Conservation (phyloP, 2,329 filamentous ascomycete genomes). For the Nothomitra cinnamomea region DNA sequence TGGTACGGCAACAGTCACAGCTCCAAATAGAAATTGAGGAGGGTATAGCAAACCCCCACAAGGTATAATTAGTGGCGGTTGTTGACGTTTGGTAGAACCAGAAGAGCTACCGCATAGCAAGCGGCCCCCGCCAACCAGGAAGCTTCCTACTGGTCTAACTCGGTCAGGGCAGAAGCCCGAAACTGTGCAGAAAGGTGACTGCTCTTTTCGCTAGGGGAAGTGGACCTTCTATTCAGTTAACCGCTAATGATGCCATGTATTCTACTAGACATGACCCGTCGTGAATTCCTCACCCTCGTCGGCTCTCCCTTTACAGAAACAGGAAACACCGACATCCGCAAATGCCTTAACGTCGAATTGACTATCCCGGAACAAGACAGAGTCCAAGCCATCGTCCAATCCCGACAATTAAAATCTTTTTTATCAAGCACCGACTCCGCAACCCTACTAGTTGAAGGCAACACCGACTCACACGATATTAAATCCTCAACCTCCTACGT, state of each 20-base stretch:
- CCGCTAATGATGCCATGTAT: neutral
- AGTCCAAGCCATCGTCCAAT: neutral
- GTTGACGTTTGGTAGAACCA: neutral
- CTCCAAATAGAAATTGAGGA: neutral
- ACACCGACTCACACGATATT: neutral
- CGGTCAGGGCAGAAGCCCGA: neutral
- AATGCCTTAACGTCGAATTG: neutral
- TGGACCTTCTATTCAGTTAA: neutral
- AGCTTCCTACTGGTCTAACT: neutral
- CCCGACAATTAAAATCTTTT: neutral
- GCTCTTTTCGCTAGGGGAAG: neutral
- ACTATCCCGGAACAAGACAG: neutral
- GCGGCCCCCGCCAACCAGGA: neutral
- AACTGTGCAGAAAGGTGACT: neutral
- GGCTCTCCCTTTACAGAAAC: neutral
- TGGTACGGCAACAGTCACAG: neutral
- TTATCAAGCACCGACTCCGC: neutral
- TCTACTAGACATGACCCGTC: neutral
- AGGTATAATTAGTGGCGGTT: neutral
- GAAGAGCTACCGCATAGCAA: neutral
- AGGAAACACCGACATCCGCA: neutral
- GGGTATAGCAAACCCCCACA: neutral
- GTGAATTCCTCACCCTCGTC: neutral
- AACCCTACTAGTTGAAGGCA: neutral
- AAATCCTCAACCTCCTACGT: neutral